Evolutionary conservation across 2,329 filamentous ascomycete species (phyloP).

Genomic region (Davidsoniella australis): DNA sequence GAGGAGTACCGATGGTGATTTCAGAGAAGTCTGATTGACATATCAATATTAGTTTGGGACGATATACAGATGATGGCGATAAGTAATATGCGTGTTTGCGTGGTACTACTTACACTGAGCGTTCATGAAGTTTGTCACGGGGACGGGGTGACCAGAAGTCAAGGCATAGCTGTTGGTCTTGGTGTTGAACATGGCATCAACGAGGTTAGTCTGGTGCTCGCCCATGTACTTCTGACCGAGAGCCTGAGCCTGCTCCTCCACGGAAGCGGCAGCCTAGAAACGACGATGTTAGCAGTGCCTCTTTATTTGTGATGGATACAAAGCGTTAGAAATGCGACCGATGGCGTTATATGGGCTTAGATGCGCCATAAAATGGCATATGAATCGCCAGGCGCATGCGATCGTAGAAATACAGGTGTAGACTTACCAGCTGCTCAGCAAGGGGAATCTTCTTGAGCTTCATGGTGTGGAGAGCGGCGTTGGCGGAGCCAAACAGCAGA

Average conservation of each 20-base stretch:
- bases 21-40: slow-evolving; percentile 70
- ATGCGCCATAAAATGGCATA: not conserved
- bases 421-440: slow-evolving; percentile 71
- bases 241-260: slow-evolving; percentile 64
- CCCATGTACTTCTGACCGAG: slow-evolving; percentile 97
- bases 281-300: slow-evolving; percentile 5
- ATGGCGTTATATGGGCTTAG: not conserved
- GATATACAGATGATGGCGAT: not conserved
- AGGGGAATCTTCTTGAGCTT: slow-evolving; percentile 95
- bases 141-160: slow-evolving; percentile 59
- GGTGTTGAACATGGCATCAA: slow-evolving; percentile 65
- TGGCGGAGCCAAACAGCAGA: slow-evolving; percentile 64
- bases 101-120: slow-evolving; percentile 67
- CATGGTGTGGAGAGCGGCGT: slow-evolving; percentile 84
- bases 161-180: slow-evolving; percentile 39
- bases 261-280: slow-evolving; percentile 52
- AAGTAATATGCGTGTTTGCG: too few relatives aligned
- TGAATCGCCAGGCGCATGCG: not conserved
- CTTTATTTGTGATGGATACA: not conserved
- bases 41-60: not conserved
- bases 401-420: not conserved
- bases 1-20: slow-evolving; percentile 78
- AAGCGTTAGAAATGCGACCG: slow-evolving; percentile 3
- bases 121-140: slow-evolving; percentile 94
- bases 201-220: slow-evolving; percentile 46